Evolutionary conservation across 345 rosid genomes (phyloP), one percentile per base, ranked within the genome.

Genomic region (Aethionema arabicum): DNA sequence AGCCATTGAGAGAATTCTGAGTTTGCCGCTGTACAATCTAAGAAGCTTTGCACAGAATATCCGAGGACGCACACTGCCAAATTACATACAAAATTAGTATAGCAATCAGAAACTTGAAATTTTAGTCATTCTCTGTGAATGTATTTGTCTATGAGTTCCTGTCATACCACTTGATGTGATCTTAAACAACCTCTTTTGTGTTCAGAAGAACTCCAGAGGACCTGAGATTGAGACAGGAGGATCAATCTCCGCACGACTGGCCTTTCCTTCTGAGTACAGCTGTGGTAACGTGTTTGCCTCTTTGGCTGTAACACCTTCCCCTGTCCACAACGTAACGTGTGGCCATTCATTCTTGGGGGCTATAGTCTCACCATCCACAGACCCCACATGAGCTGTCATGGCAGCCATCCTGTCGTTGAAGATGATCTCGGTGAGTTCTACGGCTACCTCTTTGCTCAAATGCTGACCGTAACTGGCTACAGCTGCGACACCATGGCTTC

Each of bases 311-410:
- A 90, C 79, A 4, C 96, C 91, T 50, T 74, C 79, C 3, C 71
- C 92, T 1, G 92, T 93, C 95, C 99, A 93, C 70, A 90, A 50
- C 2, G 99, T 93, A 33, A 85, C 76, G 52, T 90, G 97, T 4
- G 97, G 95, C 97, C 97, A 93, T 67, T 84, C 72, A 49, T 93
- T 93, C 74, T 70, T 87, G 0, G 87, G 80, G 40, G 54, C 71
- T 38, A 87, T 59, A 37, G 71, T 68, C 72, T 90, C 96, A 0
- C 80, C 86, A 7, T 87, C 92, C 11, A 87, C 78, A 27, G 80
- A 81, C 11, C 97, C 96, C 2, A 83, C 73, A 35, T 36, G 76
- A n/a, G 81, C 83, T 69, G 89, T 90, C 0, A 90, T 38, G 5
- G 99, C 99, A 36, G 95, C 99, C 79, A 85, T 79, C 60, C 80